Conservation (phyloP, 129 eudicot genomes). For the Calendula officinalis region DNA sequence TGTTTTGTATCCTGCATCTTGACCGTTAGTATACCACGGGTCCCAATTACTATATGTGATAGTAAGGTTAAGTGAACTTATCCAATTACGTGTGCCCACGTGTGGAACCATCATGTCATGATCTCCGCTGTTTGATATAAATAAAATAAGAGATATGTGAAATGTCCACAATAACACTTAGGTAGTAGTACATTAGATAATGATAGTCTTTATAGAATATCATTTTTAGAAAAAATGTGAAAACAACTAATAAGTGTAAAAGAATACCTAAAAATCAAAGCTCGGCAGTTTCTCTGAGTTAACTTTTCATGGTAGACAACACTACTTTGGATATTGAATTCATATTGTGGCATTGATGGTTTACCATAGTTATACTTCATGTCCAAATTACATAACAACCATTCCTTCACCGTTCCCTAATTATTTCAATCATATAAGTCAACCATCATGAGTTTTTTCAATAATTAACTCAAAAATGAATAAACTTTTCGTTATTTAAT, state of each 20-base stretch:
- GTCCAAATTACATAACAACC: conserved; percentile 29
- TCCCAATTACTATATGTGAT: conserved; percentile 29
- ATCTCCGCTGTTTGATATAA: conserved; percentile 36
- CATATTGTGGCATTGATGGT: conserved; percentile 23
- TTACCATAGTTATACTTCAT: conserved; percentile 25
- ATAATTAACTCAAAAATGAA: neutral
- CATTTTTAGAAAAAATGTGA: no score
- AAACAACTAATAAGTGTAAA: no score
- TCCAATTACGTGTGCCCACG: conserved; percentile 37
- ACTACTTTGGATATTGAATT: conserved; percentile 18
- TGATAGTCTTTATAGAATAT: no score
- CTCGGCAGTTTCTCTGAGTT: conserved; percentile 27
- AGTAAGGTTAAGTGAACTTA: conserved; percentile 15
- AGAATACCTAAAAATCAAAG: conserved; percentile 33
- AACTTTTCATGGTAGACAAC: conserved; percentile 28
- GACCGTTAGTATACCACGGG: conserved; percentile 24
- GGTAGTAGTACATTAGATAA: no score
- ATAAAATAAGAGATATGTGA: no score
- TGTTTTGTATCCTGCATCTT: conserved; percentile 30
- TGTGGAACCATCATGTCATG: conserved; percentile 45
- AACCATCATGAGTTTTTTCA: neutral
- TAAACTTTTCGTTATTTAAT: neutral
- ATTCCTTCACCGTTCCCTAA: conserved; percentile 29
- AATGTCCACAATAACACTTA: no score
- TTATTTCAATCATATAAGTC: neutral